Evolutionary conservation across 129 eudicot species (phyloP), one percentile per base, ranked within the genome.

Genomic region (Flaveria ramosissima): DNA sequence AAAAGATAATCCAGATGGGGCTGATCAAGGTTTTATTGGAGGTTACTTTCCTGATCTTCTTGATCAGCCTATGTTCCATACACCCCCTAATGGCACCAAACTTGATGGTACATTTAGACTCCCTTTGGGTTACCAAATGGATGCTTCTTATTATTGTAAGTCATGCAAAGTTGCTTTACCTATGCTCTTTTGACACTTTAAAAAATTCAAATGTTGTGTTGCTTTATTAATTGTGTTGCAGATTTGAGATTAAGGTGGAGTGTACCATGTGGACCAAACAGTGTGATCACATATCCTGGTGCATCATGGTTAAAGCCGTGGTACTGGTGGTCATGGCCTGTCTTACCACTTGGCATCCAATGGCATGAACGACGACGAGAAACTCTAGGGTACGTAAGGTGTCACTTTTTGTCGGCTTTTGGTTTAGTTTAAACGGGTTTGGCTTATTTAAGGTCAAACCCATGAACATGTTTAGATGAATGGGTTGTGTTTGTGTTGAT

Each of bases 241-340:
- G 99, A 95, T 82, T 88, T 95, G 16, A 91, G 60, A 81, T 94
- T 95, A 23, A 83, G 87, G n/a, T 95, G 99, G 99, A 89, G 86
- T 57, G 90, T 95, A 20, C 99, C 99, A 10, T 95, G 99, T 83
- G 97, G 99, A 41, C 94, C 88, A 11, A 89, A 95, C 83, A 95
- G 99, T 42, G 97, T 95, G 64, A 89, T 95, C 53, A 95, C 99
- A 60, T 95, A 91, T 82, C 98, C 97, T 2, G 86, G 98, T 15
- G 98, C 97, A 46, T 85, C 90, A 51, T 91, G 93, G 96, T 59
- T 94, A 73, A 94, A 94, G 70, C 99, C 99, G 19, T 91, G 97
- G 97, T 89, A 95, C 57, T 95, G 99, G 99, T 95, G 99, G 99
- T 84, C 99, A 21, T 95, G 90, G 90, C 97, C 97, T 41, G 92